These are phyloP conservation scores for Nemania sp. DNA, from an alignment of 2,329 filamentous ascomycete genomes.

Conservation along the genomic window DNA sequence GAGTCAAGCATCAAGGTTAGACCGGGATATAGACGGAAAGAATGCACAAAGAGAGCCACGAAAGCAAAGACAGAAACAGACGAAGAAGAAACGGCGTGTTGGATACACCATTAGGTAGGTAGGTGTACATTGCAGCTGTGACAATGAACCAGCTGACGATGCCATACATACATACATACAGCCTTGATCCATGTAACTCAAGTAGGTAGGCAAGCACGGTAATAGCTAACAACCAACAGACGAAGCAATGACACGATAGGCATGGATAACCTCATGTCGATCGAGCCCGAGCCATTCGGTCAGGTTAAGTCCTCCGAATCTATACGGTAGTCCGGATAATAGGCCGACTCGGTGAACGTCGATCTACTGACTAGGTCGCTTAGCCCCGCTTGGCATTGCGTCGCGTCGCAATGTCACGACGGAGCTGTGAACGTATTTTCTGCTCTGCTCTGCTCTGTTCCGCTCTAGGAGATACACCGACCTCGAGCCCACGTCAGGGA, in stretches of 20 bases:
- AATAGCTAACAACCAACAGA: neutral
- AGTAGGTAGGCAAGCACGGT: neutral
- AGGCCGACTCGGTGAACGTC: neutral
- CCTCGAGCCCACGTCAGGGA: too few species aligned
- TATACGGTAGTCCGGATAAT: neutral
- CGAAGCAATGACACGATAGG: neutral
- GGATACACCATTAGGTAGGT: too few species aligned
- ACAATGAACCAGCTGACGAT: slow-evolving; percentile 10
- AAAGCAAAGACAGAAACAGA: too few species aligned
- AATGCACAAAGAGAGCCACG: too few species aligned
- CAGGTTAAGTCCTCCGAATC: neutral
- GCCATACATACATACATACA: neutral
- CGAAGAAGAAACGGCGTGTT: too few species aligned
- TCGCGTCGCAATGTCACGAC: neutral
- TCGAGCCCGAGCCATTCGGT: neutral
- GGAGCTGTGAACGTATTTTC: too few species aligned
- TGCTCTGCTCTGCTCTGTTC: too few species aligned
- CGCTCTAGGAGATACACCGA: neutral
- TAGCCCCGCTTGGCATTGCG: neutral
- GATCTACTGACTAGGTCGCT: neutral
- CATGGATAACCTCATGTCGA: neutral
- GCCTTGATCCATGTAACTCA: neutral
- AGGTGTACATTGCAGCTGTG: neutral
- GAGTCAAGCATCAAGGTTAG: too few species aligned
- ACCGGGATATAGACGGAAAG: too few species aligned